phyloP scores from a whole-genome alignment of 176 grass and related monocot species.

The Phoenix roebelenii region DNA sequence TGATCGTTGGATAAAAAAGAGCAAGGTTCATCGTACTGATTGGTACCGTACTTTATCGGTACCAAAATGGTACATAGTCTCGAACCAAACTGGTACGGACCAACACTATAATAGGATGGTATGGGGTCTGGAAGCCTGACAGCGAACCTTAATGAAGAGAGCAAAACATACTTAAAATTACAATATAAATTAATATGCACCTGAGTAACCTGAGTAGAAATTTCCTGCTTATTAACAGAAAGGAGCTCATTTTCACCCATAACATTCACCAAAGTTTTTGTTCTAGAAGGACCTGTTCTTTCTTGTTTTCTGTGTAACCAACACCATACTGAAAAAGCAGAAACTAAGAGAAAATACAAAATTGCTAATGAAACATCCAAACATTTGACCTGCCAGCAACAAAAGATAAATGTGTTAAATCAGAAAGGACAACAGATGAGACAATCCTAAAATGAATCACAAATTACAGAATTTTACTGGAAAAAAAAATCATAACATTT shows the following conservation, averaged over 20 bases:
- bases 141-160: no score
- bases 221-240: constrained; percentile 29
- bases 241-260: constrained; percentile 22
- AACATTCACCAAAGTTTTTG: constrained; percentile 26
- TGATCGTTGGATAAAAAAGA: no score
- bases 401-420: constrained; percentile 22
- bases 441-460: neutral
- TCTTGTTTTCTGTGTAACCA: constrained; percentile 39
- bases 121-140: no score
- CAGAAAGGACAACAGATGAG: neutral
- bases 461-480: no score
- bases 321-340: constrained; percentile 47
- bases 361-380: constrained; percentile 82
- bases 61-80: no score
- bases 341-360: constrained; percentile 44
- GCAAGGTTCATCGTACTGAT: no score
- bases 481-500: no score
- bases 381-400: constrained; percentile 76
- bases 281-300: constrained; percentile 26
- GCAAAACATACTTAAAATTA: neutral
- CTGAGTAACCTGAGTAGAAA: constrained; percentile 28
- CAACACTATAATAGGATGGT: no score
- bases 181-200: constrained; percentile 30
- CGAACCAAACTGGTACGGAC: no score
- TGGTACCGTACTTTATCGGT: no score